phyloP scores from a whole-genome alignment of 805 yeast genomes.

The Ogataea neopini region DNA sequence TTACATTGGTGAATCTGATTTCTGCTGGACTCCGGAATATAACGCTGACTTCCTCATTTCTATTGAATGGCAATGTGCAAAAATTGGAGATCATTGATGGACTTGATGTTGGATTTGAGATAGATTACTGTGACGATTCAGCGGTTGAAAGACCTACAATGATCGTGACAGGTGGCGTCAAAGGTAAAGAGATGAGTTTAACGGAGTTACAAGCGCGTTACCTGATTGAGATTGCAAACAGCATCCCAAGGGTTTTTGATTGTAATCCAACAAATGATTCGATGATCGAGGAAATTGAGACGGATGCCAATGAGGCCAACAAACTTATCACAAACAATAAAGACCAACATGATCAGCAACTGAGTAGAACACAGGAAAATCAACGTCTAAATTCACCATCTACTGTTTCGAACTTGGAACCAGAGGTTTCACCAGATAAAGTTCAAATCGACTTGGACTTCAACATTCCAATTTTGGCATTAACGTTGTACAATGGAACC shows the following conservation, averaged over 20 bases:
- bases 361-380: neutral
- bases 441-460: slow-evolving; percentile 49
- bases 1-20: slow-evolving; percentile 51
- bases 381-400: neutral
- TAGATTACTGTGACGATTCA: slow-evolving; percentile 52
- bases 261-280: slow-evolving; percentile 43
- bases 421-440: slow-evolving; percentile 31
- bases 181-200: slow-evolving; percentile 61
- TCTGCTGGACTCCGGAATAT: slow-evolving; percentile 73
- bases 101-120: slow-evolving; percentile 59
- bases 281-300: slow-evolving; percentile 52
- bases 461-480: slow-evolving; percentile 59
- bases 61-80: slow-evolving; percentile 49
- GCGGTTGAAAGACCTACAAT: slow-evolving; percentile 46
- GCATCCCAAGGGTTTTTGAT: slow-evolving; percentile 56
- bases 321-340: slow-evolving; percentile 35
- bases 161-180: slow-evolving; percentile 54
- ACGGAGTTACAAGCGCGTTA: slow-evolving; percentile 73
- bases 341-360: slow-evolving; percentile 5
- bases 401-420: neutral
- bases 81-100: slow-evolving; percentile 63
- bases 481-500: slow-evolving; percentile 61
- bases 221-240: slow-evolving; percentile 53
- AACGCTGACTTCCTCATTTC: slow-evolving; percentile 61
- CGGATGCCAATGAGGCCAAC: slow-evolving; percentile 68